A percentile compares a stretch with the other conserved stretches of the same genome.
phyloP scores from a whole-genome alignment of 768 basidiomycete species.

The Psilocybe cubensis region DNA sequence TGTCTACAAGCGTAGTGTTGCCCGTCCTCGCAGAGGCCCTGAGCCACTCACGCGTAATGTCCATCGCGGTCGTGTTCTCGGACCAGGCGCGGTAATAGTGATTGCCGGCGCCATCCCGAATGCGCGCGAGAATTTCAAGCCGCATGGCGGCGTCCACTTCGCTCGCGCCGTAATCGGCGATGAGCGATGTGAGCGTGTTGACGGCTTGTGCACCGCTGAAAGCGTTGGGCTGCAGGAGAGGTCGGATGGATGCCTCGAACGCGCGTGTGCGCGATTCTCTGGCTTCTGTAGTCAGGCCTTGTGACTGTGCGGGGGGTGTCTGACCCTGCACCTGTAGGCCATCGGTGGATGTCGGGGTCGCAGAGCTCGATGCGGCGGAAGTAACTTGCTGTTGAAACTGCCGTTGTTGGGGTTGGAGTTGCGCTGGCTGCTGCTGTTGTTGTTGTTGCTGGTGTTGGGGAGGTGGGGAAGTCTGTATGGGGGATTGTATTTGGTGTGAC shows the following conservation, averaged over 20 bases:
- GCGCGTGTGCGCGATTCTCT: conserved; percentile 59
- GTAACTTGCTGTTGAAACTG: conserved; percentile 17
- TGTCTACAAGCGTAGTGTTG: conserved; percentile 64
- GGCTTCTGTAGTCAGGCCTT: conserved; percentile 35
- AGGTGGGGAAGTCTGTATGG: conserved; percentile 10
- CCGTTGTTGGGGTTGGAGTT: conserved; percentile 13
- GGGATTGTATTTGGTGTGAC: conserved; percentile 28
- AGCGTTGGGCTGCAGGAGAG: conserved; percentile 57
- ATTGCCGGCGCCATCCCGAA: conserved; percentile 83
- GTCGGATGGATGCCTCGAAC: conserved; percentile 55
- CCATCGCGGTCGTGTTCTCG: conserved; percentile 75
- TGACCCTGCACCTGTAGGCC: too few species aligned
- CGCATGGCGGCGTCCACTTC: conserved; percentile 71
- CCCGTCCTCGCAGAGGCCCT: conserved; percentile 67
- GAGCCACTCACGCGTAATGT: conserved; percentile 82
- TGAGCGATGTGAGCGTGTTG: conserved; percentile 55
- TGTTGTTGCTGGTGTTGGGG: conserved; percentile 11
- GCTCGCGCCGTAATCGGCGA: conserved; percentile 61
- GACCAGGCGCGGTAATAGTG: conserved; percentile 89
- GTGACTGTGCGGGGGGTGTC: conserved; percentile 13
- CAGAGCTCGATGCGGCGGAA: conserved; percentile 16
- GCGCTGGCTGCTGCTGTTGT: conserved; percentile 8
- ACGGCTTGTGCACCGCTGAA: conserved; percentile 78
- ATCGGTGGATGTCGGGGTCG: neutral
- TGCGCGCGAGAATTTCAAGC: conserved; percentile 77